A percentile compares a stretch with the other conserved stretches of the same genome.
These are phyloP conservation scores for Xylaria sp. DNA, from an alignment of 2,329 filamentous ascomycete genomes.

Conservation along the genomic window DNA sequence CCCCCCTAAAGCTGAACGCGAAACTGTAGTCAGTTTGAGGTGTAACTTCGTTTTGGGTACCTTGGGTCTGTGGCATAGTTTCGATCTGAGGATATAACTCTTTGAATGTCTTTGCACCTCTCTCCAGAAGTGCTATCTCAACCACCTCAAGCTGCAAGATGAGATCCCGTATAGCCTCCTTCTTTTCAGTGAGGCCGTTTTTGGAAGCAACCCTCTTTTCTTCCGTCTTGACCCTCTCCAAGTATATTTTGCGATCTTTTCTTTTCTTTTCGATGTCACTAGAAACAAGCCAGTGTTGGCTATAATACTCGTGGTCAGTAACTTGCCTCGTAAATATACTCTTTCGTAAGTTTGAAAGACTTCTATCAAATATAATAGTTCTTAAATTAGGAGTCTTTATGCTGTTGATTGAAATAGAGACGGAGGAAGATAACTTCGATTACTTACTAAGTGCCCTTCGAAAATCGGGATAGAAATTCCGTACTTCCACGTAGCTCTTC, in stretches of 20 bases:
- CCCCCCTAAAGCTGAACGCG: slow-evolving; percentile 63
- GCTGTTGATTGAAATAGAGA: neutral
- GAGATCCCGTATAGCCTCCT: slow-evolving; percentile 62
- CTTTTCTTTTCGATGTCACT: slow-evolving; percentile 53
- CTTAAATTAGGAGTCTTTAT: neutral
- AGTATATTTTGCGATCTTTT: slow-evolving; percentile 49
- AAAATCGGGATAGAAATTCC: slow-evolving; percentile 64
- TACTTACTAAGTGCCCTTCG: slow-evolving; percentile 64
- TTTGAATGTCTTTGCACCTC: slow-evolving; percentile 73
- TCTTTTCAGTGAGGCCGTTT: slow-evolving; percentile 62
- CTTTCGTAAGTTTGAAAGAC: neutral
- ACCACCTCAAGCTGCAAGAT: slow-evolving; percentile 65
- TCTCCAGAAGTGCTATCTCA: slow-evolving; percentile 64
- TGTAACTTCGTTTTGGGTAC: slow-evolving; percentile 26
- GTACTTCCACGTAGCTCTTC: slow-evolving; percentile 54
- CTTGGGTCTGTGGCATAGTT: slow-evolving; percentile 28
- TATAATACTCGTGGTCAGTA: slow-evolving; percentile 12
- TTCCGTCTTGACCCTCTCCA: slow-evolving; percentile 52
- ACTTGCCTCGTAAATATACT: neutral
- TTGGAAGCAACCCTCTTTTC: slow-evolving; percentile 48
- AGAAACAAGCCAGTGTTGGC: slow-evolving; percentile 63
- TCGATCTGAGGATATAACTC: slow-evolving; percentile 70
- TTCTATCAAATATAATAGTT: too few relatives aligned
- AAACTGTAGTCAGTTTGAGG: slow-evolving; percentile 58
- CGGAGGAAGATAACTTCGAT: neutral